Conservation (phyloP, 257 asterid genomes). For the Solanum arcanum region DNA sequence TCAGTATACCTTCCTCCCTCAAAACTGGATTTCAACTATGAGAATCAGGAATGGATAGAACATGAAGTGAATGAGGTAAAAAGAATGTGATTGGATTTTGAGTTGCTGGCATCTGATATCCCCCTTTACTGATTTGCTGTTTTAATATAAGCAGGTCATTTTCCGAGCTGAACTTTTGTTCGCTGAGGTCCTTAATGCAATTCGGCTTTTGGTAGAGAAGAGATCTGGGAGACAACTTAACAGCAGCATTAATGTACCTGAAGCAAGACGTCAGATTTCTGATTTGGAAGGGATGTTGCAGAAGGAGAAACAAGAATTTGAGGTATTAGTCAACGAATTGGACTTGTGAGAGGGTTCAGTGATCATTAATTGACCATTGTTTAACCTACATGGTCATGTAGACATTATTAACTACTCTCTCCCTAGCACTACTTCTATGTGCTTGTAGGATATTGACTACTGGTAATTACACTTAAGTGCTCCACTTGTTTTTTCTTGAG, state of each 20-base stretch:
- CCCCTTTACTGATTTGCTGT: not conserved
- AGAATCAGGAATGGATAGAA: slow-evolving; percentile 78
- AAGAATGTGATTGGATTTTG: not conserved
- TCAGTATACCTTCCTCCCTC: slow-evolving; percentile 89
- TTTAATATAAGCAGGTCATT: slow-evolving; percentile 42
- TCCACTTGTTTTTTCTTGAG: not conserved
- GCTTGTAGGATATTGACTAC: not conserved
- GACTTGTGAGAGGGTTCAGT: not conserved
- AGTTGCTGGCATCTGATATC: slow-evolving; percentile 1
- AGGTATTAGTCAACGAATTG: slow-evolving; percentile 33
- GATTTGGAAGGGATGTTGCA: slow-evolving; percentile 62
- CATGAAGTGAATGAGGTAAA: slow-evolving; percentile 67
- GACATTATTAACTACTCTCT: not conserved
- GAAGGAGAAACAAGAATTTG: slow-evolving; percentile 78
- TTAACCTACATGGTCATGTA: not conserved
- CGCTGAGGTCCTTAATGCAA: slow-evolving; percentile 63
- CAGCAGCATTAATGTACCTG: slow-evolving; percentile 21
- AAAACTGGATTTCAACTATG: slow-evolving; percentile 71
- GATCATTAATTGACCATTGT: not conserved
- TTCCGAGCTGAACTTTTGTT: slow-evolving; percentile 76
- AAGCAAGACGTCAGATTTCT: slow-evolving; percentile 43
- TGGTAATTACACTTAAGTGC: not conserved
- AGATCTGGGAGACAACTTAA: slow-evolving; percentile 17
- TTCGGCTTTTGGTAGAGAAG: slow-evolving; percentile 41
- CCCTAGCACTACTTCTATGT: not conserved